Conservation (phyloP, 495 filamentous ascomycete species). For the Wilcoxina mikolae region DNA sequence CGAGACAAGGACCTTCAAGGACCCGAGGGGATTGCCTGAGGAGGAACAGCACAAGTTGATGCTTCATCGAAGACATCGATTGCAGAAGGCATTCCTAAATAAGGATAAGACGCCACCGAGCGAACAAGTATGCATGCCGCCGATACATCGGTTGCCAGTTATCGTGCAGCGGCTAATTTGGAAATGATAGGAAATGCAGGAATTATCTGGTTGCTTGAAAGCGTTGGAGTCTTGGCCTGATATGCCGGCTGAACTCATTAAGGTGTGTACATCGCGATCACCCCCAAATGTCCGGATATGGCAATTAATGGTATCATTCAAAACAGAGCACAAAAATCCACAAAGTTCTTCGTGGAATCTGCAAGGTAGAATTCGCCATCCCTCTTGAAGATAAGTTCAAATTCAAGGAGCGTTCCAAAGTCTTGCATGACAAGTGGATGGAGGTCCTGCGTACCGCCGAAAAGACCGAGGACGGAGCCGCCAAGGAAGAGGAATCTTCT, state of each 20-base stretch:
- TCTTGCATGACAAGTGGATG: slow-evolving; percentile 32
- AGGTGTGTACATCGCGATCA: slow-evolving; percentile 5
- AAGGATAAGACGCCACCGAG: slow-evolving; percentile 19
- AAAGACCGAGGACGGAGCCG: slow-evolving; percentile 17
- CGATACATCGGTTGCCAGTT: slow-evolving; percentile 13
- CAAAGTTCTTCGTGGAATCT: slow-evolving; percentile 57
- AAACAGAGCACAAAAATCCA: slow-evolving; percentile 50
- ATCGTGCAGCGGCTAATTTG: neutral
- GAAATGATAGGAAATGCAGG: slow-evolving; percentile 17
- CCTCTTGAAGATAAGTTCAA: slow-evolving; percentile 52
- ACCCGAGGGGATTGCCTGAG: neutral
- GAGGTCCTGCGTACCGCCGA: slow-evolving; percentile 29
- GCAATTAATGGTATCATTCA: slow-evolving; percentile 30
- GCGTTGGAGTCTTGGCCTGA: slow-evolving; percentile 11
- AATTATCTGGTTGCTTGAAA: slow-evolving; percentile 19
- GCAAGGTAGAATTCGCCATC: slow-evolving; percentile 45
- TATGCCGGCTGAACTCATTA: slow-evolving; percentile 16
- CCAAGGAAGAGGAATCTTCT: slow-evolving; percentile 14
- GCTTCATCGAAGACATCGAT: slow-evolving; percentile 18
- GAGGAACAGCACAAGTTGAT: slow-evolving; percentile 3
- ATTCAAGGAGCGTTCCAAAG: slow-evolving; percentile 47
- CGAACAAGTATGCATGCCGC: slow-evolving; percentile 11
- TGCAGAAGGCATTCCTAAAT: slow-evolving; percentile 24
- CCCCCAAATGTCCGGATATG: neutral
- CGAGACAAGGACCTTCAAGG: neutral